Base-by-base conservation (phyloP, 164 flowering plant genomes). In the Santalum album region DNA sequence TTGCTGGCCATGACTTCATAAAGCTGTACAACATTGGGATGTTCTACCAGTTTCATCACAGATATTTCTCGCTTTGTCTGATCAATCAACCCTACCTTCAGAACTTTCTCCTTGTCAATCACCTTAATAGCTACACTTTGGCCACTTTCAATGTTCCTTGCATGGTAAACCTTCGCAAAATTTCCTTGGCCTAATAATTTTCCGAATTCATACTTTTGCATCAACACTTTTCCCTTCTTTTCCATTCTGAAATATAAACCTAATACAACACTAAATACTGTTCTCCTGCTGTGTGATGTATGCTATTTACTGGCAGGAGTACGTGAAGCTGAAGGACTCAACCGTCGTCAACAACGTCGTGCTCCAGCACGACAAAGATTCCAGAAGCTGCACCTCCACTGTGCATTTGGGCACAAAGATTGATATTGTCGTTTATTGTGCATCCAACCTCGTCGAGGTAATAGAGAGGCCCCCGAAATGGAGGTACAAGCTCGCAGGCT, bases 1-100 rank as follows among this genome's bases (percentile, higher is more conserved):
- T 76, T 79, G 32, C 63, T 76, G 26, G 84, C 84, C 81, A 79
- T 64, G 18, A 79, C 81, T 65, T 79, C 84, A 38, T 72, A 68
- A 16, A 79, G 73, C 59, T 69, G 71, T 45, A 79, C 17, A 0
- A 79, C 57, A 53, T 79, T 72, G 1, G 72, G 68, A 55, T 79
- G 84, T 36, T 58, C 68, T 24, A 77, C 64, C 52, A 66, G 24
- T 48, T 55, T 65, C 84, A 79, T 79, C 5, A 65, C 73, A 45
- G 81, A 76, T 32, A 78, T 64, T 44, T 78, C 83, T 12, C 80
- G 54, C 64, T 76, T 76, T 21, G 67, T 76, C 62, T 79, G 84
- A 25, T 70, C 74, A 24, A 63, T 61, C 25, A 79, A 63, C 39
- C 82, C 84, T 2, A 59, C 75, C 44, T 65, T 75, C 55, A 70